phyloP scores from a whole-genome alignment of 2,329 filamentous ascomycete species.

The Stagonosporopsis vannaccii region DNA sequence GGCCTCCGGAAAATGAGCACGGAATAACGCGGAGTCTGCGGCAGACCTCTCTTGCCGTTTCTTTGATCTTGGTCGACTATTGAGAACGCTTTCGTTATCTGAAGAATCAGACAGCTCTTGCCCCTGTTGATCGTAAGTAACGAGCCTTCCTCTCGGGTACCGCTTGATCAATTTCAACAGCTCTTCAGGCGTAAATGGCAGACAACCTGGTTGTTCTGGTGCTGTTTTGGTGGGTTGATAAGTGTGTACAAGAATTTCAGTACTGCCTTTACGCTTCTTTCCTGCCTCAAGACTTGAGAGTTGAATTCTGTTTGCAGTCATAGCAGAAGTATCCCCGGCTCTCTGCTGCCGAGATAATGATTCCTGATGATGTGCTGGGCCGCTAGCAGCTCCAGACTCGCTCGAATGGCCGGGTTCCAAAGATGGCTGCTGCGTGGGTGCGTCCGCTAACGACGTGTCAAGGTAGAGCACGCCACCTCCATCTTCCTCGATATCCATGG shows the following conservation, averaged over 20 bases:
- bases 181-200: conserved; percentile 52
- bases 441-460: conserved; percentile 36
- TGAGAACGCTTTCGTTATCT: not conserved
- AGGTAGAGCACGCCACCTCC: conserved; percentile 59
- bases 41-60: conserved; percentile 35
- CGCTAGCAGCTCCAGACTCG: not conserved
- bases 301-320: not conserved
- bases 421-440: not conserved
- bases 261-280: conserved; percentile 33
- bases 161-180: conserved; percentile 43
- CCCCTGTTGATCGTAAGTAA: conserved; percentile 17
- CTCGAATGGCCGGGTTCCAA: not conserved
- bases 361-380: not conserved
- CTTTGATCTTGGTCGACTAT: not conserved
- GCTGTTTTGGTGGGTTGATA: not conserved
- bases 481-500: conserved; percentile 54
- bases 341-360: not conserved
- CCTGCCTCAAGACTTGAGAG: conserved; percentile 37
- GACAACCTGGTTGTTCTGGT: conserved; percentile 50
- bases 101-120: conserved; percentile 10
- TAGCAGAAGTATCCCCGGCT: not conserved
- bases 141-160: conserved; percentile 15
- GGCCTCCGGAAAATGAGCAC: conserved; percentile 11
- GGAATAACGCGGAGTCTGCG: conserved; percentile 28
- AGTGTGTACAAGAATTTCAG: conserved; percentile 52